Base-by-base conservation (phyloP, 2,329 filamentous ascomycete genomes). In the Fusarium sp. region DNA sequence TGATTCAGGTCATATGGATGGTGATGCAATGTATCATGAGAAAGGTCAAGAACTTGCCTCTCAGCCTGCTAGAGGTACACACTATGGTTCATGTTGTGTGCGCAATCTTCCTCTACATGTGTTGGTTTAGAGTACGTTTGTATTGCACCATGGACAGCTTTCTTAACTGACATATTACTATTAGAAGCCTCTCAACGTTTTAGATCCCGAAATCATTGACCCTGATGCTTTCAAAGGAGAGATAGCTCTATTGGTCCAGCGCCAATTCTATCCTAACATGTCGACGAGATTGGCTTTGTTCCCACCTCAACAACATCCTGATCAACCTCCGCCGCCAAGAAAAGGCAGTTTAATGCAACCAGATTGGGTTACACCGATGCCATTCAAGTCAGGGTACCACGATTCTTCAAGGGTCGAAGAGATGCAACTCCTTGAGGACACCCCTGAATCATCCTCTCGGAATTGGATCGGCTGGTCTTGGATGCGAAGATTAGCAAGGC, bases 1-100 rank as follows among this genome's bases (percentile, higher is more conserved):
- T 77, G 21, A 51, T 78, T 4, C 80, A 83, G 54, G 76, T 78
- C 0, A n/a, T 58, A 6, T 82, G 80, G 79, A 80, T 82, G 69
- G 46, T 76, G 0, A 41, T 78, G 0, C 76, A 82, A 56, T 75
- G 72, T 43, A 66, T 80, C 10, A 75, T 72, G 14, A 74, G 80
- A 3, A 65, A 72, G 4, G 59, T 61, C 1, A 66, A 76, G 17
- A 66, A 73, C 3, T 66, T 82, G 0, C 78, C 80, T 1, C 40
- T 82, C 1, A 76, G 74, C 2, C 71, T 81, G 5, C 63, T 82
- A 3, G 79, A 82, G 45, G 46, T 81, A 1, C 74, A 72, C 25
- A 67, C 64, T 13, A 59, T 72, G 60, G 64, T 68, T 2, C 67
- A 70, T 50, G 67, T 72, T 21, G 58, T 50, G 4, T 72, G 69